Conservation (phyloP, 495 filamentous ascomycete species). For the Antarctomyces pellizariae region DNA sequence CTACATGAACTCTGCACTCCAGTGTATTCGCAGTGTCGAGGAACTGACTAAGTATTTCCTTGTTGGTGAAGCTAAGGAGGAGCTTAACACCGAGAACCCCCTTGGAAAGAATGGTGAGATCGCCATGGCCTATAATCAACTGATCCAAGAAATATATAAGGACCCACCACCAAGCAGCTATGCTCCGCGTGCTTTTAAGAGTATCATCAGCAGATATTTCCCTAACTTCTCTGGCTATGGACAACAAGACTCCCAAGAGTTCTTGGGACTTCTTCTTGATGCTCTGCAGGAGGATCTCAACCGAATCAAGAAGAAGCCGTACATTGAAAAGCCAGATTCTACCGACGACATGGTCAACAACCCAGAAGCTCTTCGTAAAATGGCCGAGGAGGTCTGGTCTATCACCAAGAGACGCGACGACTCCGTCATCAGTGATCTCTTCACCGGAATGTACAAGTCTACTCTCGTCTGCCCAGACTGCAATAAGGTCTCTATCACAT, state of each 20-base stretch:
- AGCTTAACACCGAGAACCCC: slow-evolving; percentile 66
- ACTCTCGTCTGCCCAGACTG: slow-evolving; percentile 80
- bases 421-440: slow-evolving; percentile 82
- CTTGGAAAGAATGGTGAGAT: slow-evolving; percentile 66
- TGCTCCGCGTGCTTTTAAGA: slow-evolving; percentile 56
- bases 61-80: slow-evolving; percentile 41
- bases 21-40: slow-evolving; percentile 77
- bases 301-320: slow-evolving; percentile 82
- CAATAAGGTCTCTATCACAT: slow-evolving; percentile 91
- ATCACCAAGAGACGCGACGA: slow-evolving; percentile 87
- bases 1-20: slow-evolving; percentile 95
- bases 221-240: slow-evolving; percentile 81
- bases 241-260: slow-evolving; percentile 94
- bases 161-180: slow-evolving; percentile 35
- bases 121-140: slow-evolving; percentile 50
- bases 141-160: slow-evolving; percentile 53
- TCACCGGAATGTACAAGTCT: slow-evolving; percentile 94
- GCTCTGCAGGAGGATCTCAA: slow-evolving; percentile 89
- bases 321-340: slow-evolving; percentile 92
- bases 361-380: slow-evolving; percentile 46
- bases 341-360: slow-evolving; percentile 90
- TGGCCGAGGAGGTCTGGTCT: slow-evolving; percentile 70
- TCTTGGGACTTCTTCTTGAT: slow-evolving; percentile 87
- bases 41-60: slow-evolving; percentile 85
- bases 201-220: slow-evolving; percentile 51